phyloP scores from a whole-genome alignment of 345 rosid genomes.

The Chamaenerion angustifolium region DNA sequence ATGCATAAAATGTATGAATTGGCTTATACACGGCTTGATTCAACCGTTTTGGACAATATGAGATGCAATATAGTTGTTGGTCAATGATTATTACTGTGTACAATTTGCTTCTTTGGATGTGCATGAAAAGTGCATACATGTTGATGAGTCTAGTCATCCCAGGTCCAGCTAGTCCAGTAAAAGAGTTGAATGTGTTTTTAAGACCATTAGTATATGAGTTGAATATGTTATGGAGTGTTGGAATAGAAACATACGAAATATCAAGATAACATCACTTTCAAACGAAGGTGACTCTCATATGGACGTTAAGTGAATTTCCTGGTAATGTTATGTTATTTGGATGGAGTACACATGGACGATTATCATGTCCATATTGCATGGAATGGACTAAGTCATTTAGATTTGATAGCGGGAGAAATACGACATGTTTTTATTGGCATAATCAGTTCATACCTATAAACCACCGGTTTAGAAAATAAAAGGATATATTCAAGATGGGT shows the following conservation, averaged over 20 bases:
- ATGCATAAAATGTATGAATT: not conserved
- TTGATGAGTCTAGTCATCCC: not conserved
- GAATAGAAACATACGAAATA: not conserved
- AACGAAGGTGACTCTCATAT: not conserved
- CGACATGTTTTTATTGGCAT: not conserved
- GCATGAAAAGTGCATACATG: conserved; percentile 1
- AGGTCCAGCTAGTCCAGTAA: not conserved
- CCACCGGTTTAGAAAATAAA: not conserved
- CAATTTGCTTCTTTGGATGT: conserved; percentile 4
- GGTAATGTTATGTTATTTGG: conserved; percentile 2
- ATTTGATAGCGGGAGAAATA: not conserved
- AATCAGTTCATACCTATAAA: not conserved
- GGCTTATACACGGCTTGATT: conserved; percentile 3
- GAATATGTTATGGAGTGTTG: not conserved
- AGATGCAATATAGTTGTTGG: not conserved
- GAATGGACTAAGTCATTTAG: not conserved
- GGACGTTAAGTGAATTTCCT: conserved; percentile 9
- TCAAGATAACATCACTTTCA: not conserved
- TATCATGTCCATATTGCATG: too few species aligned
- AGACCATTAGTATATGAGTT: conserved; percentile 5
- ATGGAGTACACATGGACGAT: too few species aligned
- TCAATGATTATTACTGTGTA: not conserved
- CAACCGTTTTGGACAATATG: not conserved
- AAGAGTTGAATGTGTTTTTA: conserved; percentile 5
- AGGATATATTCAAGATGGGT: not conserved